Base-by-base conservation (phyloP, 1,139 yeast species). In the Sugiyamaella castrensis region DNA sequence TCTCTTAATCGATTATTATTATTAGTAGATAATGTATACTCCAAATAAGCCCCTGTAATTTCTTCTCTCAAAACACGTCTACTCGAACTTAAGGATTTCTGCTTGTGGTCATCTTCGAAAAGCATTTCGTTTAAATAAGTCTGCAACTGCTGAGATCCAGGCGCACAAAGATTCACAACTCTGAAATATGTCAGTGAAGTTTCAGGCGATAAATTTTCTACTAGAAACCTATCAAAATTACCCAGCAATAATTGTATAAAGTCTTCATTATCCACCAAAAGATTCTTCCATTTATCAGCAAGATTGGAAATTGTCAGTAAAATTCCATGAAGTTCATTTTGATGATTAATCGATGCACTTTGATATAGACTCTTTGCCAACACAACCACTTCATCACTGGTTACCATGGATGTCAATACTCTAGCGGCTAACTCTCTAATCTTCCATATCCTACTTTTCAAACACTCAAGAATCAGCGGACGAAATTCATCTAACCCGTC, bases 401-500 rank as follows among this genome's bases (percentile, higher is more conserved):
- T 64, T 1, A 74, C 65, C 51, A 85, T 67, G 0, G 83, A 69
- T 0, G 84, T 78, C 1, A 87, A 61, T 2, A 89, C 79, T 61
- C 84, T 73, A 0, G 96, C 88, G 0, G 95, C 84, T 77, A 87
- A 78, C 63, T 89, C 96, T 53, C 98, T 75, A 2, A 91, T 76
- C 59, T 87, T 88, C 96, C 96, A 91, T 48, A 75, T 71, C 41
- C 68, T 70, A 55, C 80, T 74, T 1, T 69, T 68, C 37, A 86
- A 65, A 53, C 84, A 79, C 2, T 62, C 54, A 13, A 71, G 54
- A 12, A 87, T 68, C 19, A 76, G 63, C 0, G 73, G 72, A 43
- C 70, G 65, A 57, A 85, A 83, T 8, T 71, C 77, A 12, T 69
- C 69, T 43, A 84, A 63, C 0, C 78, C 81, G 40, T 70, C 72